These are phyloP conservation scores for Nothophoma quercina DNA, from an alignment of 2,329 filamentous ascomycete genomes.

Conservation along the genomic window DNA sequence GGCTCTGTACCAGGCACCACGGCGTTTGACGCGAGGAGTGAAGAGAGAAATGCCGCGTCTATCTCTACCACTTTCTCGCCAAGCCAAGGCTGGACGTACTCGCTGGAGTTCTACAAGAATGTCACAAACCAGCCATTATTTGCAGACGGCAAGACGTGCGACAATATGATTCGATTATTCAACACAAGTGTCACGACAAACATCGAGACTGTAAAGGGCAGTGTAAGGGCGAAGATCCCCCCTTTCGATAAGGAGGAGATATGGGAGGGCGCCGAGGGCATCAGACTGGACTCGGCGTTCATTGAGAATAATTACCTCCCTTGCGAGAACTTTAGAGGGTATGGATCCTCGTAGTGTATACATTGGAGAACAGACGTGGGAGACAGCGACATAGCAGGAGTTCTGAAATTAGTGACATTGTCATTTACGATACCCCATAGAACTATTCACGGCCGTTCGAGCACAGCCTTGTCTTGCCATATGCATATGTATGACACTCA, in stretches of 20 bases:
- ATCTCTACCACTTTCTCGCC: conserved; percentile 28
- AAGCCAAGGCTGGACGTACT: conserved; percentile 38
- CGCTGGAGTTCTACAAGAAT: conserved; percentile 57
- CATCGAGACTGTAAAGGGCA: conserved; percentile 46
- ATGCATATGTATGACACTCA: too few relatives aligned
- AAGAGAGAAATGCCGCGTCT: conserved; percentile 12
- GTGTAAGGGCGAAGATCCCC: conserved; percentile 37
- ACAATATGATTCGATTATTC: conserved; percentile 56
- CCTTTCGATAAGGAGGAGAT: conserved; percentile 41
- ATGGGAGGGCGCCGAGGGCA: conserved; percentile 43
- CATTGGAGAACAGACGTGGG: neutral
- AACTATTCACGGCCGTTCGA: too few relatives aligned
- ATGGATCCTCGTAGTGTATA: conserved; percentile 14
- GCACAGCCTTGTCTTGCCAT: too few relatives aligned
- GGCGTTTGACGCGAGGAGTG: conserved; percentile 29
- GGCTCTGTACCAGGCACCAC: conserved; percentile 11
- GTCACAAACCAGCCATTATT: conserved; percentile 64
- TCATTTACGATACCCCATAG: neutral
- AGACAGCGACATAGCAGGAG: neutral
- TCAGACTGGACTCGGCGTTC: conserved; percentile 50
- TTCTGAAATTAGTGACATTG: too few relatives aligned
- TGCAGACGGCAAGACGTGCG: conserved; percentile 52
- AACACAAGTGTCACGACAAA: conserved; percentile 54
- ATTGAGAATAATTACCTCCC: conserved; percentile 51
- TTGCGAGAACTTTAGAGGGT: conserved; percentile 43